These are phyloP conservation scores for Tribonema minus DNA, from an alignment of 108 stramenopile genomes.

Conservation along the genomic window DNA sequence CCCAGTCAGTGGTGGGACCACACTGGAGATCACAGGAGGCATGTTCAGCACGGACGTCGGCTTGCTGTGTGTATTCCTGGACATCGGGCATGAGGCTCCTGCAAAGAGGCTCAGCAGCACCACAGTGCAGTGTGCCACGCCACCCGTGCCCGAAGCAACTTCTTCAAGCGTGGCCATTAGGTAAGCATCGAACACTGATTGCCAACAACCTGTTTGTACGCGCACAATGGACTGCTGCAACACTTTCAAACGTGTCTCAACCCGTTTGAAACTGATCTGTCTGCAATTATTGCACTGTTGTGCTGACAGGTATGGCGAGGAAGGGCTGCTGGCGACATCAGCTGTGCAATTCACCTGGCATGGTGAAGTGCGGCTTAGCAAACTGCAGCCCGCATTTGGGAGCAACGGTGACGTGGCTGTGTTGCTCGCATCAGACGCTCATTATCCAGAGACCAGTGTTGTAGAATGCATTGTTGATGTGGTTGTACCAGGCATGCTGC, in stretches of 20 bases:
- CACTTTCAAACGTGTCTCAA: neutral
- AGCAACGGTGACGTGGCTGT: no score
- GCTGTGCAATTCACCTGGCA: no score
- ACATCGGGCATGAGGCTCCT: neutral
- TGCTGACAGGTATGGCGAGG: no score
- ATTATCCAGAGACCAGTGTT: no score
- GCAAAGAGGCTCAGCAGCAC: conserved; percentile 2
- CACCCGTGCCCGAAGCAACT: neutral
- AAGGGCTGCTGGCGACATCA: no score
- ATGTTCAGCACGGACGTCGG: neutral
- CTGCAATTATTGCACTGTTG: neutral
- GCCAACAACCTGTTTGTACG: neutral
- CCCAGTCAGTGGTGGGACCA: conserved; percentile 15
- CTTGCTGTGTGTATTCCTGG: conserved; percentile 28
- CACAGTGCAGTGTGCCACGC: conserved; percentile 4
- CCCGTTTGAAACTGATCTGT: neutral
- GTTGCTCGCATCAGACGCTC: no score
- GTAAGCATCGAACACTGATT: conserved; percentile 3
- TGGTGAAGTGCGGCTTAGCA: no score
- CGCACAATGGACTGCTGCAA: neutral
- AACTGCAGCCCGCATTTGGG: no score
- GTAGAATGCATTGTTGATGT: neutral
- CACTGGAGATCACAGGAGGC: neutral
- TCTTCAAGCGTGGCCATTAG: conserved; percentile 2
- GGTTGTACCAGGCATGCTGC: neutral